Base-by-base conservation (phyloP, 2,329 filamentous ascomycete species). In the Ciborinia camelliae region DNA sequence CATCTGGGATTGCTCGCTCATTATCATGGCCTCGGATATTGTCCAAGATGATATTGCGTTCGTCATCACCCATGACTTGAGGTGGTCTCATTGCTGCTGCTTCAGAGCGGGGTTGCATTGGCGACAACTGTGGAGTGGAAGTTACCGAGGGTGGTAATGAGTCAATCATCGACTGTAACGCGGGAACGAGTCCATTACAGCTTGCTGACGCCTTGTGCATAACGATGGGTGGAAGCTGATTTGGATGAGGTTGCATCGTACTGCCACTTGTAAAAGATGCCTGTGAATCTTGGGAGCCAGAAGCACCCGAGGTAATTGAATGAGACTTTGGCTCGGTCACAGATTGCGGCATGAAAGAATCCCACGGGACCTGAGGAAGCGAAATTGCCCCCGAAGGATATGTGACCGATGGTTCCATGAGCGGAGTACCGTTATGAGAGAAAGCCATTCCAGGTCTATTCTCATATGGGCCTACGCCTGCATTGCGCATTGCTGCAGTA, bases 321-420 rank as follows among this genome's bases (percentile, higher is more conserved):
- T 91, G 88, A 57, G 90, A 82, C 79, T 94, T 94, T 63, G 88
- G 81, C 73, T 96, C 90, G 45, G 84, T 80, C 37, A 86, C 84
- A 26, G 84, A 79, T 71, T 89, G 86, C 35, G 90, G 84, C 80
- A 96, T 86, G 81, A 95, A 95, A 47, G 87, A 86, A 74, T 97
- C 94, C 94, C 94, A 98, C 66, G 92, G 90, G 80, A 93, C 91
- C 75, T 92, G 92, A 43, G 92, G 90, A 58, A 96, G 79, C 66
- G 90, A 90, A 73, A 94, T 91, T 66, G 91, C 88, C 62, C 89
- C 90, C 8, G 90, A 86, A 62, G 90, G 83, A 72, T 93, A 96
- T 20, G 88, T 86, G 62, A 90, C 88, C 63, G 90, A 84, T 20
- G 90, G 84, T 74, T 96, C 92, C 81, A 96, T 86, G 74, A 92